Base-by-base conservation (phyloP, 2,329 filamentous ascomycete species). In the Verticillium longisporum region DNA sequence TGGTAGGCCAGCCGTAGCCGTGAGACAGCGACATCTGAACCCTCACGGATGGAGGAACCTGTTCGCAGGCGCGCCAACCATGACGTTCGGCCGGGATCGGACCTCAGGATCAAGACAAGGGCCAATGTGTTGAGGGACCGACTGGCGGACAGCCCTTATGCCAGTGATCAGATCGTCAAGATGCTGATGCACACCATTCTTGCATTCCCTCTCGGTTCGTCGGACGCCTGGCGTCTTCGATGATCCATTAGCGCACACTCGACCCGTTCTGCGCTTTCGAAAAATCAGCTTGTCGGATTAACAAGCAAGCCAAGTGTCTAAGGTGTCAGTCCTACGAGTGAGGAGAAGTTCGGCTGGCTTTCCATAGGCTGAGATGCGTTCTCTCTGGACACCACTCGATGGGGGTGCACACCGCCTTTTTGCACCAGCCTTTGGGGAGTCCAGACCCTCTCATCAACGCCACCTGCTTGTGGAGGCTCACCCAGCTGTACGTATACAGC, bases 381-480 rank as follows among this genome's bases (percentile, higher is more conserved):
- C 50, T 55, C 54, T 31, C 15, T 60, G 56, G 58, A 64, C 63
- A 64, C 62, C 63, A 63, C 13, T 6, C 37, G 41, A 38, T 55
- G 26, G 53, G 41, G 60, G 53, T 31, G 26, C 62, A 64, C 66
- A 67, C 66, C 66, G 66, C 66, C 63, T 66, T 67, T 67, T 67
- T 61, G 45, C 50, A 61, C 55, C 57, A 60, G 55, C 55, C 61
- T 60, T 60, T 14, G 57, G 59, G 59, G 15, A 31, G 18, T 21
- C 18, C 45, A 10, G 10, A 11, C 45, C 18, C 45, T 4, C 45
- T 26, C 18, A 13, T 21, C 54, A 33, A 62, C 62, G 56, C 62
- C 62, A 64, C 62, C 21, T 34, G 55, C 58, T 53, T 59, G 57
- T n/a, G 32, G 21, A n/a, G 14, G 9, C 31, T 34, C 26, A 31